Evolutionary conservation across 345 rosid species (phyloP), one percentile per base, ranked within the genome.

Genomic region (Lagerstroemia speciosa): DNA sequence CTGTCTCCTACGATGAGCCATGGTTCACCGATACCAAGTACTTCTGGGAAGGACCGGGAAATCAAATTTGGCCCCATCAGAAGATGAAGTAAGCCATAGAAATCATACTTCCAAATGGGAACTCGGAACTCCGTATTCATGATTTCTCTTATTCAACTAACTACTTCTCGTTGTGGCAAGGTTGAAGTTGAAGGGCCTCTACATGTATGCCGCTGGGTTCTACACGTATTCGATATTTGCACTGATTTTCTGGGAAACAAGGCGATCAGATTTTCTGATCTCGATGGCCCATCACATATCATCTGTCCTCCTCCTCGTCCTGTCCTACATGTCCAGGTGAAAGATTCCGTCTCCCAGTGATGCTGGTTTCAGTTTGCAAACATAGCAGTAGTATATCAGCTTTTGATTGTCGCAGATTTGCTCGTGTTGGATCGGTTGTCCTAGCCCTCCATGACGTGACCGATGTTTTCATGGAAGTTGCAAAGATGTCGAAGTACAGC

Each of bases 1-100:
- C 67, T 67, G 89, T 89, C 62, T 75, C 91, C 71, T 86, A 76
- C 71, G 71, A 78, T 48, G 97, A 91, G 75, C 96, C 98, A 73
- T 93, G 98, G 97, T 87, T 93, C 72, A 81, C 80, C 69, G 81
- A 78, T 43, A 87, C 92, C 40, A 81, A 78, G 72, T 79, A 82
- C 78, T 93, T 86, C 77, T 93, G 94, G 97, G 85, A 75, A 34
- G 96, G 97, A 24, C 98, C 96, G 0, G 92, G 86, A 65, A 73
- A 79, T 65, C 97, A 91, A 73, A 71, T 75, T 71, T 93, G 98
- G 96, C 98, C 94, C 64, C 84, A 91, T 75, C 92, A 82, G 71
- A 85, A 89, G 86, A 86, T 78, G 65, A 93, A 91, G 97, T 93
- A 80, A 73, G 96, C 75, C 27, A 22, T 55, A 52, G 19, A 29